These are phyloP conservation scores for Marasmius sp. DNA, from an alignment of 1,284 basidiomycete species.

Conservation along the genomic window DNA sequence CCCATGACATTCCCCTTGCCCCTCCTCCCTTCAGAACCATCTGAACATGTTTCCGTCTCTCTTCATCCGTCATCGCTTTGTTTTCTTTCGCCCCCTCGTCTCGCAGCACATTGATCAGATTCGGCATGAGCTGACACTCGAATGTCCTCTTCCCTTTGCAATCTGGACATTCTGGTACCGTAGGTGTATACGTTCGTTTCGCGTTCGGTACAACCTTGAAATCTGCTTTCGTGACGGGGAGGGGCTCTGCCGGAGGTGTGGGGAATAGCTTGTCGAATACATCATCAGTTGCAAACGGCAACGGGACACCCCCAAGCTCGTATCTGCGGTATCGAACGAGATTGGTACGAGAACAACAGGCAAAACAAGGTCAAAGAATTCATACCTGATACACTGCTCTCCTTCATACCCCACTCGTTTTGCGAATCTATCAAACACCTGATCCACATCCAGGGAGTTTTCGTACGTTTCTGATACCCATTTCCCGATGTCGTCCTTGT, in stretches of 20 bases:
- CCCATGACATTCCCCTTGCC: conserved; percentile 74
- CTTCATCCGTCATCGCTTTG: conserved; percentile 52
- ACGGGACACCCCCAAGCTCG: conserved; percentile 69
- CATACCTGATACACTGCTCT: conserved; percentile 76
- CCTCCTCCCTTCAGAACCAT: conserved; percentile 45
- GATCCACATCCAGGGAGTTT: conserved; percentile 72
- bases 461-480: conserved; percentile 78
- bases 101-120: conserved; percentile 73
- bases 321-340: conserved; percentile 49
- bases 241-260: conserved; percentile 38
- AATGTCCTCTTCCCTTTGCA: conserved; percentile 68
- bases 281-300: conserved; percentile 71
- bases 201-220: conserved; percentile 51
- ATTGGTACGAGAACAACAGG: background rate
- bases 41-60: conserved; percentile 56
- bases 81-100: conserved; percentile 22
- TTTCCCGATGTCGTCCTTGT: conserved; percentile 41
- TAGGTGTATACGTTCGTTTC: conserved; percentile 52
- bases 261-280: conserved; percentile 74
- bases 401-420: conserved; percentile 65
- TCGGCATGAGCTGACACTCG: conserved; percentile 87
- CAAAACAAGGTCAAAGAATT: background rate
- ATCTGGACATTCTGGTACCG: conserved; percentile 47
- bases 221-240: conserved; percentile 55
- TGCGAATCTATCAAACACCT: conserved; percentile 78